These are phyloP conservation scores for Phytophthora agathidicida DNA, from an alignment of 352 stramenopile genomes.

Conservation along the genomic window DNA sequence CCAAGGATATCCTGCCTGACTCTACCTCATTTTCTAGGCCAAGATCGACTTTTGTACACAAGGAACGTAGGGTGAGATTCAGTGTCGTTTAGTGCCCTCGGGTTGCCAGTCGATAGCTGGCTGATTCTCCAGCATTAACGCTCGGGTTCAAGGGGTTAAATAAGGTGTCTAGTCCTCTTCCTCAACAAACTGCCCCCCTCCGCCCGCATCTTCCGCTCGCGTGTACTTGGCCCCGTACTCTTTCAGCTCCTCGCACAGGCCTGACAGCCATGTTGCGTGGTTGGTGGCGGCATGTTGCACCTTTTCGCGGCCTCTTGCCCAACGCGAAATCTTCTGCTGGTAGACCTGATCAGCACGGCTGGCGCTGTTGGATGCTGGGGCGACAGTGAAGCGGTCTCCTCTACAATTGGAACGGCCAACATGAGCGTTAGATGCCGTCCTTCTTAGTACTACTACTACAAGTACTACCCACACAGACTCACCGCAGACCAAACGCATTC, in stretches of 20 bases:
- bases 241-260: conserved; percentile 66
- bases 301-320: conserved; percentile 60
- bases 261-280: conserved; percentile 65
- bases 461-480: conserved; percentile 11
- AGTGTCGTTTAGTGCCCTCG: no score
- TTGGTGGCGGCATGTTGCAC: conserved; percentile 65
- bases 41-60: no score
- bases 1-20: no score
- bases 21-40: no score
- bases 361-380: conserved; percentile 1
- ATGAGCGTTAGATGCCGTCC: conserved; percentile 1
- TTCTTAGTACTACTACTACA: no score
- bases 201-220: not conserved
- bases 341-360: conserved; percentile 33
- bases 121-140: no score
- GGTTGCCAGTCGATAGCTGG: no score
- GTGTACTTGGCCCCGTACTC: conserved; percentile 64
- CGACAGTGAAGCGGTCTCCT: conserved; percentile 9
- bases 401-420: not conserved
- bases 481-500: conserved; percentile 24
- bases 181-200: not conserved
- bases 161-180: no score
- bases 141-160: no score
- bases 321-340: conserved; percentile 68
- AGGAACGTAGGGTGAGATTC: no score